These are phyloP conservation scores for Chaetoscypha palmicola DNA, from an alignment of 2,329 filamentous ascomycete genomes.

Conservation along the genomic window DNA sequence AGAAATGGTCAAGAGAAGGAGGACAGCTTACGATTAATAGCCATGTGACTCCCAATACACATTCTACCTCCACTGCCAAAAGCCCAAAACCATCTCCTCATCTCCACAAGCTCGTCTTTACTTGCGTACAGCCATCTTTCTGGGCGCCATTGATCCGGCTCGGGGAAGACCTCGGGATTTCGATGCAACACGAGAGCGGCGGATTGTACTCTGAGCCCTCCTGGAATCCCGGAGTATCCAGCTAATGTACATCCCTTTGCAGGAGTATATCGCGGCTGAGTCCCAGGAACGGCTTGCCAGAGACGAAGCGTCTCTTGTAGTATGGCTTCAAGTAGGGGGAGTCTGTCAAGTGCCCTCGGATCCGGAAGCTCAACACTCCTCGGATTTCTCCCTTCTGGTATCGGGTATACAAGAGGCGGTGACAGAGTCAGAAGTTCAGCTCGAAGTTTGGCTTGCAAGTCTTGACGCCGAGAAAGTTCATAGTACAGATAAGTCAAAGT, in stretches of 20 bases:
- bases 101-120: conserved; percentile 33
- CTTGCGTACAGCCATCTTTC: conserved; percentile 42
- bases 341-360: conserved; percentile 39
- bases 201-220: conserved; percentile 44
- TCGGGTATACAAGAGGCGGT: conserved; percentile 31
- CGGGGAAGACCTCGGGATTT: conserved; percentile 41
- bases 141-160: conserved; percentile 43
- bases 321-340: conserved; percentile 48
- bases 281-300: conserved; percentile 48
- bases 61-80: conserved; percentile 63
- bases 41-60: conserved; percentile 63
- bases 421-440: conserved; percentile 38
- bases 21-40: conserved; percentile 40
- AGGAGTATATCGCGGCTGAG: conserved; percentile 46
- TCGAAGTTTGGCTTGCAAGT: conserved; percentile 36
- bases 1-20: too few species aligned
- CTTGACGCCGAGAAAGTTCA: conserved; percentile 41
- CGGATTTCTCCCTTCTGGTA: conserved; percentile 23
- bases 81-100: conserved; percentile 55
- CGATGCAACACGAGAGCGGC: conserved; percentile 49
- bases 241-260: conserved; percentile 34
- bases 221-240: conserved; percentile 37
- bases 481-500: conserved; percentile 58
- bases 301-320: conserved; percentile 52
- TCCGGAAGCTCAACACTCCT: conserved; percentile 25